phyloP scores from a whole-genome alignment of 345 rosid genomes.

The Schrenkiella parvula region DNA sequence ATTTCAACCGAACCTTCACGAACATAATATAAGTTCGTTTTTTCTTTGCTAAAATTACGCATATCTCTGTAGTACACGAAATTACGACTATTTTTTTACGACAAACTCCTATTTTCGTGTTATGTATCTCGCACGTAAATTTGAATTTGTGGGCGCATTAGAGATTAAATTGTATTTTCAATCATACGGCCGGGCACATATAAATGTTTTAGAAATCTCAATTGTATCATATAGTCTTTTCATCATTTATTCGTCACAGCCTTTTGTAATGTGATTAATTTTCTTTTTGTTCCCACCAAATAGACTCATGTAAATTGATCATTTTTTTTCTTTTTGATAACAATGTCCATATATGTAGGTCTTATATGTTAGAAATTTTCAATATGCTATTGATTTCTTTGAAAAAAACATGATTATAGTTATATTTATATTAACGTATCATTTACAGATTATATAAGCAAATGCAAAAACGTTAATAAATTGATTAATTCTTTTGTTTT shows the following conservation, averaged over 20 bases:
- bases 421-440: too few relatives aligned
- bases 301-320: not conserved
- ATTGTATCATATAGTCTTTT: not conserved
- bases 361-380: too few relatives aligned
- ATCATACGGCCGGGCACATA: not conserved
- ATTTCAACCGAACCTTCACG: conserved; percentile 13
- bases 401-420: too few relatives aligned
- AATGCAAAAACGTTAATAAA: too few relatives aligned
- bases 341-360: too few relatives aligned
- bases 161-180: not conserved
- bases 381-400: too few relatives aligned
- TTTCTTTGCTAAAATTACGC: conserved; percentile 24
- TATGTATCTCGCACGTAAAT: not conserved
- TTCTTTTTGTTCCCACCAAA: not conserved
- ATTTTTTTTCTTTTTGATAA: too few relatives aligned
- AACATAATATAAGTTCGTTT: conserved; percentile 16
- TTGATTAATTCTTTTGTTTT: too few relatives aligned
- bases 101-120: not conserved
- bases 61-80: conserved; percentile 19
- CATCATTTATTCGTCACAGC: not conserved
- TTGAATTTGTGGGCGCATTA: not conserved
- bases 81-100: not conserved
- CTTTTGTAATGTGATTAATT: not conserved
- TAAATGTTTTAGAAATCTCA: not conserved
- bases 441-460: too few relatives aligned